phyloP scores from a whole-genome alignment of 768 basidiomycete genomes.

The Hysterangium stoloniferum region DNA sequence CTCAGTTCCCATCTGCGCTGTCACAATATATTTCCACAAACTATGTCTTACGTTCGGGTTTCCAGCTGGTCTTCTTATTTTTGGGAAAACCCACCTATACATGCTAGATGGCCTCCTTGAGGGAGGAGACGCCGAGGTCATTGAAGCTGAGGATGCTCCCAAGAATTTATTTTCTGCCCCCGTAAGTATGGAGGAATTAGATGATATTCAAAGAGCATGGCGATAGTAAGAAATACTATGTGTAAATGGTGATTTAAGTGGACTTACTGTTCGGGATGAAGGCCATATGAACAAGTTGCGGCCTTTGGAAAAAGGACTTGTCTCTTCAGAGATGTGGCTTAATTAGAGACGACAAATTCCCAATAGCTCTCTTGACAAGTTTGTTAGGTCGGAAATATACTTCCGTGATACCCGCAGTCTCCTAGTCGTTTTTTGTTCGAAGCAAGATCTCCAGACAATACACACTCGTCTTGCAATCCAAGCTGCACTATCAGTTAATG shows the following conservation, averaged over 20 bases:
- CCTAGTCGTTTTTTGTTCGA: slow-evolving; percentile 72
- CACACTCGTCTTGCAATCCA: slow-evolving; percentile 22
- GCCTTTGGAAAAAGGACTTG: slow-evolving; percentile 77
- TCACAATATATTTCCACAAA: too few relatives aligned
- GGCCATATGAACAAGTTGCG: slow-evolving; percentile 73
- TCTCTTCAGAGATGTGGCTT: slow-evolving; percentile 89
- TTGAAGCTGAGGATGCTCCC: slow-evolving; percentile 82
- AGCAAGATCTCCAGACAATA: slow-evolving; percentile 47
- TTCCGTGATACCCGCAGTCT: slow-evolving; percentile 89
- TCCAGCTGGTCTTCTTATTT: slow-evolving; percentile 78
- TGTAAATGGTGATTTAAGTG: not conserved
- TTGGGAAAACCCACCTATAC: slow-evolving; percentile 79
- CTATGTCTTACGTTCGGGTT: not conserved
- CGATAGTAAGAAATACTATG: slow-evolving; percentile 54
- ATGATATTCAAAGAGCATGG: slow-evolving; percentile 72
- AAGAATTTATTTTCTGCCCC: slow-evolving; percentile 75
- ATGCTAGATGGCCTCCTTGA: slow-evolving; percentile 88
- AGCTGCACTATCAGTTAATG: slow-evolving; percentile 24
- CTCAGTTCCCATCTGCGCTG: too few relatives aligned
- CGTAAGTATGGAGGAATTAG: slow-evolving; percentile 73
- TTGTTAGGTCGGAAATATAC: slow-evolving; percentile 74
- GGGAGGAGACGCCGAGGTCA: slow-evolving; percentile 78
- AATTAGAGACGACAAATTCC: slow-evolving; percentile 25
- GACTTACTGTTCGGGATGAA: slow-evolving; percentile 23
- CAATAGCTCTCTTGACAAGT: not conserved